These are phyloP conservation scores for Triticum turgidum DNA, from an alignment of 176 grass and related monocot genomes.

Conservation along the genomic window DNA sequence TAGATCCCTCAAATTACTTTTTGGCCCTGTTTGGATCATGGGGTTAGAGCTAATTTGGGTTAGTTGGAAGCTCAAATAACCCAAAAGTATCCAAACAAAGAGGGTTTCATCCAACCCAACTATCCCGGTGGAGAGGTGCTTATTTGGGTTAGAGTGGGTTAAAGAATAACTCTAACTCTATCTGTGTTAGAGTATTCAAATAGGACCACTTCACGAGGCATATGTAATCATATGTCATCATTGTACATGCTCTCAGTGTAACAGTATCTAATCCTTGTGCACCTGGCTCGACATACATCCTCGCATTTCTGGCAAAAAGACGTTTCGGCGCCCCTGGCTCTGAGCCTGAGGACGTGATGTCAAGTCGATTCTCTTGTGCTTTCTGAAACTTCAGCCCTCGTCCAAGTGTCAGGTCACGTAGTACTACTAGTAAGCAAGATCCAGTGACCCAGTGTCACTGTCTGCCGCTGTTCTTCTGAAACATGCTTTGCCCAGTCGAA, in stretches of 20 bases:
- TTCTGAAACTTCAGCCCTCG: background rate
- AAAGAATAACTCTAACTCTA: too few species aligned
- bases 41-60: too few species aligned
- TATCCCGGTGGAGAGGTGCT: too few species aligned
- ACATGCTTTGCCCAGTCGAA: background rate
- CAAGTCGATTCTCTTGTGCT: slow-evolving; percentile 33
- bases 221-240: too few species aligned
- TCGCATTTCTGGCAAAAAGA: background rate
- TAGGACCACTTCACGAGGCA: too few species aligned
- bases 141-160: too few species aligned
- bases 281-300: background rate
- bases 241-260: background rate
- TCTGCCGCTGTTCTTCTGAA: background rate
- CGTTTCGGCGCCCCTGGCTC: background rate
- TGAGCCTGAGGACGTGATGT: slow-evolving; percentile 10
- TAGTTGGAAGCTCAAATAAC: too few species aligned
- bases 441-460: background rate
- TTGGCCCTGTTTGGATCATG: too few species aligned
- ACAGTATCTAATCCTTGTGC: background rate
- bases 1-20: too few species aligned
- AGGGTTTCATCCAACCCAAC: too few species aligned
- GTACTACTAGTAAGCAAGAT: background rate
- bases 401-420: slow-evolving; percentile 2
- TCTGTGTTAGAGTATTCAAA: too few species aligned
- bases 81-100: too few species aligned